Conservation (phyloP, 306 rosid species). For the Benincasa hispida region DNA sequence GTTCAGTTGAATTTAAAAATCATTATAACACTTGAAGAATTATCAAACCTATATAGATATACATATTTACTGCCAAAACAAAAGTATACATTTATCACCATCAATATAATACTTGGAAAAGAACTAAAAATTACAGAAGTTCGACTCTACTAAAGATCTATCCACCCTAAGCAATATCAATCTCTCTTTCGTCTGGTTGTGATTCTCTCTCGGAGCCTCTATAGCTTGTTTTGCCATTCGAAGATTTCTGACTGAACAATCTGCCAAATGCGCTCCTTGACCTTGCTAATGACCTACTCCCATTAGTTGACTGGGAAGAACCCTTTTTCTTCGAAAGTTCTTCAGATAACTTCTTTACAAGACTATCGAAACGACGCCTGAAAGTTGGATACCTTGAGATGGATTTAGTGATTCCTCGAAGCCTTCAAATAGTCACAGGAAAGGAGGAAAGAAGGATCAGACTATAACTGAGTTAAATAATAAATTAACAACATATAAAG, state of each 20-base stretch:
- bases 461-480: background rate
- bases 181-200: slow-evolving; percentile 25
- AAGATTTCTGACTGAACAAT: slow-evolving; percentile 45
- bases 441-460: background rate
- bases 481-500: background rate
- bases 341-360: slow-evolving; percentile 35
- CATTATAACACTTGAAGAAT: slow-evolving; percentile 27
- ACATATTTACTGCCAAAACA: background rate
- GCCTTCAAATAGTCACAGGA: slow-evolving; percentile 27
- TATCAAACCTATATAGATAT: slow-evolving; percentile 27
- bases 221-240: slow-evolving; percentile 26
- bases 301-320: background rate
- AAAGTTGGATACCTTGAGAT: slow-evolving; percentile 81
- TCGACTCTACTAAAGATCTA: background rate
- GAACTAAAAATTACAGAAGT: background rate
- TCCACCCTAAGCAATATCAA: slow-evolving; percentile 20
- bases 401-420: slow-evolving; percentile 78
- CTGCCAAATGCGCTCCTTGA: slow-evolving; percentile 74
- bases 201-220: slow-evolving; percentile 38
- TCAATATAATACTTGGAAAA: background rate
- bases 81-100: background rate
- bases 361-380: slow-evolving; percentile 59
- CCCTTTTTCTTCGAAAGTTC: slow-evolving; percentile 39
- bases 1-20: slow-evolving; percentile 56
- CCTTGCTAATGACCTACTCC: slow-evolving; percentile 28